Evolutionary conservation across 345 rosid genomes (phyloP).

Genomic region (Ricinus communis): DNA sequence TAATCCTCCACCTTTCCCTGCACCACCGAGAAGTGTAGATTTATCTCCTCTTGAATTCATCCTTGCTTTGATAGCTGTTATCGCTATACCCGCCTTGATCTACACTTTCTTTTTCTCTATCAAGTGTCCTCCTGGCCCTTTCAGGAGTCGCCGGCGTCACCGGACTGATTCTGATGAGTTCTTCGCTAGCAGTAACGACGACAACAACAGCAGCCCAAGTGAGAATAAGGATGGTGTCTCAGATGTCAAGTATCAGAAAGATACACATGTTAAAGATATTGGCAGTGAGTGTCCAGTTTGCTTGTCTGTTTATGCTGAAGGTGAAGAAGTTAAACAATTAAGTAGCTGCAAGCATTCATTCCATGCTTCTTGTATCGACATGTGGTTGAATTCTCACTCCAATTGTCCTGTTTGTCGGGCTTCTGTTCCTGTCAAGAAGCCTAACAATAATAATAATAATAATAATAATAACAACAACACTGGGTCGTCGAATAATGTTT

Average conservation of each 20-base stretch:
- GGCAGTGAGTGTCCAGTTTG: constrained; percentile 80
- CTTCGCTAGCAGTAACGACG: neutral
- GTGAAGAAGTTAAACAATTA: constrained; percentile 53
- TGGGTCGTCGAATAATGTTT: neutral
- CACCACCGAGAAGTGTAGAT: constrained; percentile 49
- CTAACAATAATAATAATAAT: constrained; percentile 18
- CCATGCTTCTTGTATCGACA: constrained; percentile 60
- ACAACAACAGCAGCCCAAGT: neutral
- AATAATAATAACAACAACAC: constrained; percentile 12
- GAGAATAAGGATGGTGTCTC: constrained; percentile 20
- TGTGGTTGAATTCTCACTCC: constrained; percentile 58
- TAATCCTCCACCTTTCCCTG: constrained; percentile 57
- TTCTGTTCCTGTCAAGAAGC: constrained; percentile 41
- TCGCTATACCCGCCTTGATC: constrained; percentile 68
- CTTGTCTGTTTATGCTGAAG: constrained; percentile 50
- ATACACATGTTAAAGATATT: constrained; percentile 43
- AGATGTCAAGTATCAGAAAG: constrained; percentile 42
- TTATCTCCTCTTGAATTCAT: constrained; percentile 66
- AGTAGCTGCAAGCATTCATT: constrained; percentile 70
- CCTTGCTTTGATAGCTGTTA: constrained; percentile 60
- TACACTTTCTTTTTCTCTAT: constrained; percentile 61
- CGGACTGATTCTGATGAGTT: neutral
- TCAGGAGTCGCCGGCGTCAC: constrained; percentile 24
- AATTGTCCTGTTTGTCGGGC: constrained; percentile 82
- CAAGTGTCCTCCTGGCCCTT: constrained; percentile 47